A percentile compares a stretch with the other conserved stretches of the same genome.
Evolutionary conservation across 352 stramenopile genomes (phyloP).

Genomic region (Lagenidium sp.): DNA sequence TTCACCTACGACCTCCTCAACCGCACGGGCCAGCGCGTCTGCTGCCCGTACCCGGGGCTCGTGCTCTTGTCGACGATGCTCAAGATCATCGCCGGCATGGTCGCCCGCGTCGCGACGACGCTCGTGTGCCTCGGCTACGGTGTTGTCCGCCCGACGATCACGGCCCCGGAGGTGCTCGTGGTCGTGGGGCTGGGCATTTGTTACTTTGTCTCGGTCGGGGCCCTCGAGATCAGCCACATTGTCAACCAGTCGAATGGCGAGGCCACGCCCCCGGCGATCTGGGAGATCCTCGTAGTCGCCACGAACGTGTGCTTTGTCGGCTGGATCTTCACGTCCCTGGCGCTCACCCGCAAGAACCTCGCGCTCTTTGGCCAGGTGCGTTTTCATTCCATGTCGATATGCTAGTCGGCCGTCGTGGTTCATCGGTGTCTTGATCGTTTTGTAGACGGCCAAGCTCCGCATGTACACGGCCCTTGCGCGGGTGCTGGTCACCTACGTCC

Average conservation of each 20-base stretch:
- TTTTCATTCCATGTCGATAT: neutral
- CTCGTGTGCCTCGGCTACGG: constrained; percentile 78
- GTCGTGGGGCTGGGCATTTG: constrained; percentile 66
- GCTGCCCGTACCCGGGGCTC: constrained; percentile 63
- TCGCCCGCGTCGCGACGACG: constrained; percentile 63
- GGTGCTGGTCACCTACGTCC: constrained; percentile 50
- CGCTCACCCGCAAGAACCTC: constrained; percentile 75
- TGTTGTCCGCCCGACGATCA: constrained; percentile 63
- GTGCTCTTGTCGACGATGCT: constrained; percentile 65
- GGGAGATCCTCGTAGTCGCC: constrained; percentile 67
- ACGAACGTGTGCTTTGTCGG: constrained; percentile 77
- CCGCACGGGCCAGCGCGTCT: constrained; percentile 50
- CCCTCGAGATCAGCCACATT: constrained; percentile 73
- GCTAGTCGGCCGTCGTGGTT: no score
- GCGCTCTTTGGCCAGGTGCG: constrained; percentile 61
- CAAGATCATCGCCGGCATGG: constrained; percentile 67
- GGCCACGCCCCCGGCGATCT: constrained; percentile 46
- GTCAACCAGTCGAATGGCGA: constrained; percentile 69
- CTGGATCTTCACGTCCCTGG: constrained; percentile 80
- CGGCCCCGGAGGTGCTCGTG: constrained; percentile 63
- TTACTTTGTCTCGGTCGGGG: constrained; percentile 73
- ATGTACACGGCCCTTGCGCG: constrained; percentile 63
- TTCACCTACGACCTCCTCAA: constrained; percentile 75
- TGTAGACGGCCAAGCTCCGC: constrained; percentile 55
- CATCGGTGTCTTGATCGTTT: no score